Conservation (phyloP, 2,329 filamentous ascomycete species). For the Amauroascus niger region DNA sequence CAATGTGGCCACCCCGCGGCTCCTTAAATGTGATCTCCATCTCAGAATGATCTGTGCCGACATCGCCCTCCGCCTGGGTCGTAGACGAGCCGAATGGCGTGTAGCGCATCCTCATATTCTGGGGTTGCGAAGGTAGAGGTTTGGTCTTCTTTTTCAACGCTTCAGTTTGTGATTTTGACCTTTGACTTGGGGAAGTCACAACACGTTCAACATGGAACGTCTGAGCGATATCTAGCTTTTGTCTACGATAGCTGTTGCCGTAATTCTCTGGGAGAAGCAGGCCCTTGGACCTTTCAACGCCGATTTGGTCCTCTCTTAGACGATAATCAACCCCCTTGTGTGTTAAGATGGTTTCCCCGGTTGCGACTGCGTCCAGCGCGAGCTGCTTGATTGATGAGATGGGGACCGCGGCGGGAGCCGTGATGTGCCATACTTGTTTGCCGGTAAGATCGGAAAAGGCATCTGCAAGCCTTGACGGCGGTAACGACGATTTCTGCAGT, state of each 20-base stretch:
- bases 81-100: conserved; percentile 33
- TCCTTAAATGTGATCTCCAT: conserved; percentile 28
- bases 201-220: conserved; percentile 21
- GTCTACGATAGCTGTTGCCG: conserved; percentile 28
- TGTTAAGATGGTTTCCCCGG: conserved; percentile 34
- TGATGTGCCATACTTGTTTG: conserved; percentile 43
- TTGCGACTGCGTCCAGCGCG: conserved; percentile 33
- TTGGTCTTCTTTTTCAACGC: conserved; percentile 23
- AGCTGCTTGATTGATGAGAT: conserved; percentile 39
- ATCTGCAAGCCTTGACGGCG: conserved; percentile 26
- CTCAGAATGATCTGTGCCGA: conserved; percentile 32
- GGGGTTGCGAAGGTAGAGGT: conserved; percentile 34
- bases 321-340: conserved; percentile 37
- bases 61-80: conserved; percentile 28
- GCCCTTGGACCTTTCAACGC: conserved; percentile 25
- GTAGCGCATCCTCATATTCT: conserved; percentile 39
- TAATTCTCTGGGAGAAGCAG: conserved; percentile 32
- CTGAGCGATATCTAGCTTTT: conserved; percentile 15
- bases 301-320: conserved; percentile 28
- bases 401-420: conserved; percentile 37
- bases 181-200: conserved; percentile 9
- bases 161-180: neutral
- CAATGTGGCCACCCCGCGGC: conserved; percentile 21
- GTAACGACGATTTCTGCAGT: conserved; percentile 26
- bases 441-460: conserved; percentile 32